Evolutionary conservation across 352 stramenopile species (phyloP), one percentile per base, ranked within the genome.

Genomic region (Pilasporangium apinafurcum): DNA sequence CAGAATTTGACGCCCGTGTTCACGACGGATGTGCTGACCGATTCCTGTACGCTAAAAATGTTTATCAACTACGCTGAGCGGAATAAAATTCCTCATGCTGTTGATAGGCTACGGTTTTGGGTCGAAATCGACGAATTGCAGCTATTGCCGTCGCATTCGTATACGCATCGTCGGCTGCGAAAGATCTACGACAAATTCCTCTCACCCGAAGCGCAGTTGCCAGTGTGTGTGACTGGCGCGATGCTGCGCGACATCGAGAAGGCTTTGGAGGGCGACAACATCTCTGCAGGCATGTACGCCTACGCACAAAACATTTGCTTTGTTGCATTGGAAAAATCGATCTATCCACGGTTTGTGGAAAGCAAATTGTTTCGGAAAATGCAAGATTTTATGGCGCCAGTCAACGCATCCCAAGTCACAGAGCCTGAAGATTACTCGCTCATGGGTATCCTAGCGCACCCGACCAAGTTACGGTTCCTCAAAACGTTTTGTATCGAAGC

Each of bases 151-250:
- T 87, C 73, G 14, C 73, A 86, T 26, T 86, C 77, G 29, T 92
- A 92, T 56, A 92, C 79, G 12, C 68, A 87, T 42, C 77, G 77
- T 2, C 70, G 78, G 8, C 64, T 92, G 10, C 79, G 62, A 27
- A 88, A 92, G 42, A 89, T 92, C 54, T 92, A 92, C 59, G 74
- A 92, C 63, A 92, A 92, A 52, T 92, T 92, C 35, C 41, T 92
- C 7, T 87, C 76, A 0, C 73, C 74, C 0, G 68, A 86, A 7
- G 79, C 79, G 4, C 61, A 54, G 12, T 86, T 72, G 8, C 79
- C 79, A 3, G 77, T 92, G 44, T 92, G 79, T 30, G 77, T 92
- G 3, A 88, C 76, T 0, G 56, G 50, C 5, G 58, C 63, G 12
- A 89, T 92, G 76, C 65, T 86, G 13, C 37, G 48, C 5, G 76